These are phyloP conservation scores for Sugiyamaella floridensis DNA, from an alignment of 805 yeast species.

Conservation along the genomic window DNA sequence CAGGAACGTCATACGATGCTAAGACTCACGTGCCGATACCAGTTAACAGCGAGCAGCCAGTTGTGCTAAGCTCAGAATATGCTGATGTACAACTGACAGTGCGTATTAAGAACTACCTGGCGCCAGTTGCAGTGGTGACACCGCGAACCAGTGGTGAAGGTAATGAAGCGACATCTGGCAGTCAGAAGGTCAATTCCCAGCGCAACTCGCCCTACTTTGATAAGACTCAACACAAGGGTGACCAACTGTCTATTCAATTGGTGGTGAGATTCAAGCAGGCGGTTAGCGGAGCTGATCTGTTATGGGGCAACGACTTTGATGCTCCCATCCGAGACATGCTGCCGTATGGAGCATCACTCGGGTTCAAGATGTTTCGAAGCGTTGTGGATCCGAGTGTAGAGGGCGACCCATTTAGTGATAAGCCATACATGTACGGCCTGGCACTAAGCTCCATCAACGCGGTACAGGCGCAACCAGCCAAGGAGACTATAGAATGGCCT, in stretches of 20 bases:
- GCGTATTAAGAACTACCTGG: constrained; percentile 44
- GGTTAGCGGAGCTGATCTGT: constrained; percentile 45
- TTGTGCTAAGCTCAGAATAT: constrained; percentile 33
- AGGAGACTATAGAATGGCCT: background rate
- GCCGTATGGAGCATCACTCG: constrained; percentile 51
- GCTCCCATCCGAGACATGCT: constrained; percentile 50
- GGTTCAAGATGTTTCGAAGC: constrained; percentile 49
- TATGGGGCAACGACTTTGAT: constrained; percentile 66
- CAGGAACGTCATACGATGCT: constrained; percentile 16
- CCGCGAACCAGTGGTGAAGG: background rate
- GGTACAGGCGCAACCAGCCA: constrained; percentile 26
- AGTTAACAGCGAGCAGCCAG: constrained; percentile 37
- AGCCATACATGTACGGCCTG: constrained; percentile 58
- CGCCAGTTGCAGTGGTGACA: constrained; percentile 16
- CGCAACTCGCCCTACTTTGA: constrained; percentile 22
- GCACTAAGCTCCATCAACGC: constrained; percentile 52
- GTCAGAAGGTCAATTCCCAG: background rate
- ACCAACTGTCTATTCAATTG: constrained; percentile 34
- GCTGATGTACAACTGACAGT: constrained; percentile 35
- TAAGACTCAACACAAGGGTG: constrained; percentile 20
- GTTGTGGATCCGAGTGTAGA: constrained; percentile 58
- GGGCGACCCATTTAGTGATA: constrained; percentile 54
- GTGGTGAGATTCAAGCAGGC: constrained; percentile 35
- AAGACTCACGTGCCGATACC: constrained; percentile 32
- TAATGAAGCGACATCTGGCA: background rate